Evolutionary conservation across 177 flowering plant species (phyloP).

Genomic region (Vitis hybrid): DNA sequence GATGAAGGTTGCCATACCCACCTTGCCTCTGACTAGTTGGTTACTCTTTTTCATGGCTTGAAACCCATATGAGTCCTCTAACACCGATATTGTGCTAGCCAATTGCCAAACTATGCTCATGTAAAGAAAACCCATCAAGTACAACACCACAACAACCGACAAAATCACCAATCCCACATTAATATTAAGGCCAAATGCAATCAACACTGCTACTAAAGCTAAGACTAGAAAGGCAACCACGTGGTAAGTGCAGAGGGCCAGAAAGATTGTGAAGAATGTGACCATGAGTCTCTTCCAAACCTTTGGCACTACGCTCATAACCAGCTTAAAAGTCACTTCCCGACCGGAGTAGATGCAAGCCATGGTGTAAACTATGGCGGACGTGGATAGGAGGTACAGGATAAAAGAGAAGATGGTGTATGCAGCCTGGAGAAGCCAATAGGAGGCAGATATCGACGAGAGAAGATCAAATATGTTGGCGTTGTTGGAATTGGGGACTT

Average conservation of each 20-base stretch:
- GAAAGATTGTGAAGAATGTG: slow-evolving; percentile 40
- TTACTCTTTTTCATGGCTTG: slow-evolving; percentile 47
- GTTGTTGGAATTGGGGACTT: slow-evolving; percentile 12
- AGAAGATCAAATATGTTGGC: slow-evolving; percentile 19
- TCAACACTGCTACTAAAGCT: not conserved
- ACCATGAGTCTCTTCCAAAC: slow-evolving; percentile 63
- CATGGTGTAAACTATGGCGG: slow-evolving; percentile 57
- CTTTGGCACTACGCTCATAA: slow-evolving; percentile 54
- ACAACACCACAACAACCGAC: not conserved
- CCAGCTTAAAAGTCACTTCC: slow-evolving; percentile 31
- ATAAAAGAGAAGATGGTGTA: slow-evolving; percentile 34
- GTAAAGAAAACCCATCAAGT: slow-evolving; percentile 43
- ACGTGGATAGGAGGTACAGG: slow-evolving; percentile 51
- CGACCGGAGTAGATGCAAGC: slow-evolving; percentile 48
- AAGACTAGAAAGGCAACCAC: not conserved
- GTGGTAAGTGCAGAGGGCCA: slow-evolving; percentile 29
- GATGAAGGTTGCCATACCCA: slow-evolving; percentile 15
- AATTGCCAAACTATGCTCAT: slow-evolving; percentile 55
- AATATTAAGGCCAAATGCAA: not conserved
- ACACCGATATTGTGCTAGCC: slow-evolving; percentile 59
- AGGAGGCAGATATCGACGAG: slow-evolving; percentile 29
- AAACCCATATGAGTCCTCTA: slow-evolving; percentile 49
- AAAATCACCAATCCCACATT: not conserved
- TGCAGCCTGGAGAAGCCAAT: slow-evolving; percentile 28
- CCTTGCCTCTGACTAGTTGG: slow-evolving; percentile 40